Conservation (phyloP, 2,329 filamentous ascomycete species). For the Hypoxylon sp. region DNA sequence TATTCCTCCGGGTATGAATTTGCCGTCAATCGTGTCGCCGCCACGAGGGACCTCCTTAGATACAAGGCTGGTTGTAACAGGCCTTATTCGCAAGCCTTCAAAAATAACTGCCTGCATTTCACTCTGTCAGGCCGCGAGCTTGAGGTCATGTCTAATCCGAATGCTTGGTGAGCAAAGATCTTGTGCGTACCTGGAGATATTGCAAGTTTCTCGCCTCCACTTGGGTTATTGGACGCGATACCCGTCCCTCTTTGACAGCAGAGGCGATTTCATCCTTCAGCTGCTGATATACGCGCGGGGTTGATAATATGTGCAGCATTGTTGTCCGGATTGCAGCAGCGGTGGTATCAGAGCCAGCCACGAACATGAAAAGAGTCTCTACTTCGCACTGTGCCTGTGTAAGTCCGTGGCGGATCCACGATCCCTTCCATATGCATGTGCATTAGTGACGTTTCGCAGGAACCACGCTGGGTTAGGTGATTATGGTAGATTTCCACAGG, state of each 20-base stretch:
- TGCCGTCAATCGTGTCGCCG: constrained; percentile 52
- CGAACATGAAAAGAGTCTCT: constrained; percentile 52
- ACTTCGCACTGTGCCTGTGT: constrained; percentile 51
- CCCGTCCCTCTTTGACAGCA: constrained; percentile 54
- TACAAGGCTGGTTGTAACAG: constrained; percentile 51
- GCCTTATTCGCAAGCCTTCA: constrained; percentile 58
- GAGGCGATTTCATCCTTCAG: constrained; percentile 62
- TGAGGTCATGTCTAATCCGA: not conserved
- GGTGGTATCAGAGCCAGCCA: constrained; percentile 65
- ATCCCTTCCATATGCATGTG: constrained; percentile 43
- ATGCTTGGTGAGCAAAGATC: not conserved
- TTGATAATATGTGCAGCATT: constrained; percentile 64
- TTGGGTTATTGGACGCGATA: constrained; percentile 52
- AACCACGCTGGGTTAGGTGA: not conserved
- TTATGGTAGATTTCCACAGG: not conserved
- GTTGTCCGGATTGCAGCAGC: constrained; percentile 64
- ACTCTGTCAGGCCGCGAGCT: not conserved
- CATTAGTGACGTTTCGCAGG: not conserved
- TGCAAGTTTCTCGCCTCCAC: constrained; percentile 54
- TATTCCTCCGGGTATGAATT: constrained; percentile 58
- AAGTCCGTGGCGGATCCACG: constrained; percentile 54
- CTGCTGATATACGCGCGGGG: constrained; percentile 61
- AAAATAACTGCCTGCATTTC: constrained; percentile 55
- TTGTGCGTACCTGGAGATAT: constrained; percentile 48
- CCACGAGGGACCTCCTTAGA: constrained; percentile 49